Conservation (phyloP, 2,329 filamentous ascomycete genomes). For the Balansia obtecta region DNA sequence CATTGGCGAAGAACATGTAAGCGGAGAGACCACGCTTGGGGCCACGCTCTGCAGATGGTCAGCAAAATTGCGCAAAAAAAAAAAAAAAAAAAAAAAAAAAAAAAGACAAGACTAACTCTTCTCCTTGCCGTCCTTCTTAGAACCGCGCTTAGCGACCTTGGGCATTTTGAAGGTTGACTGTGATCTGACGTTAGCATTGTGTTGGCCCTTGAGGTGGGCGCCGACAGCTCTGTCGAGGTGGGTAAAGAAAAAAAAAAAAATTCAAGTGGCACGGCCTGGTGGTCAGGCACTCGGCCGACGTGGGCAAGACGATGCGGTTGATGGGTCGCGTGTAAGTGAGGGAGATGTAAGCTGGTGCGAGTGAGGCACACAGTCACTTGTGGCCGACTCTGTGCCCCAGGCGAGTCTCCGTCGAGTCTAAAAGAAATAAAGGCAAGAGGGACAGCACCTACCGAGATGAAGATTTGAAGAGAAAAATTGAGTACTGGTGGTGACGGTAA, state of each 20-base stretch:
- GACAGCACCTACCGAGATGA: conserved; percentile 2
- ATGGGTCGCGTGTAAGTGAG: conserved; percentile 1
- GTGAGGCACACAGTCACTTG: conserved; percentile 19
- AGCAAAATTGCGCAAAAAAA: conserved; percentile 24
- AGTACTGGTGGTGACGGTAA: conserved; percentile 12
- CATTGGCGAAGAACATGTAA: conserved; percentile 99
- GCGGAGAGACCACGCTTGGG: conserved; percentile 98
- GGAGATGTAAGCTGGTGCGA: background rate
- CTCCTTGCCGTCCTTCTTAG: conserved; percentile 44
- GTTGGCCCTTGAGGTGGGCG: background rate
- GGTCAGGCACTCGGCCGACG: background rate
- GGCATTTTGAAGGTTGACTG: conserved; percentile 37
- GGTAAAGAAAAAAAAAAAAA: no score
- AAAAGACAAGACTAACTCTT: conserved; percentile 45
- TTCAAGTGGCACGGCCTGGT: background rate
- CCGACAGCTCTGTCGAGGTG: background rate
- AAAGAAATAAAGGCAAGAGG: background rate
- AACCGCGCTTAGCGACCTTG: conserved; percentile 43
- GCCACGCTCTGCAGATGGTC: conserved; percentile 30
- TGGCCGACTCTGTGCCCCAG: background rate
- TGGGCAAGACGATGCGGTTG: background rate
- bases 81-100: no score
- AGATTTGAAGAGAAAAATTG: conserved; percentile 7
- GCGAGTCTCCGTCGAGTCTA: conserved; percentile 5
- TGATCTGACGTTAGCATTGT: conserved; percentile 7